Evolutionary conservation across 164 flowering plant genomes (phyloP), one percentile per base, ranked within the genome.

Genomic region (Nymphaea thermarum): DNA sequence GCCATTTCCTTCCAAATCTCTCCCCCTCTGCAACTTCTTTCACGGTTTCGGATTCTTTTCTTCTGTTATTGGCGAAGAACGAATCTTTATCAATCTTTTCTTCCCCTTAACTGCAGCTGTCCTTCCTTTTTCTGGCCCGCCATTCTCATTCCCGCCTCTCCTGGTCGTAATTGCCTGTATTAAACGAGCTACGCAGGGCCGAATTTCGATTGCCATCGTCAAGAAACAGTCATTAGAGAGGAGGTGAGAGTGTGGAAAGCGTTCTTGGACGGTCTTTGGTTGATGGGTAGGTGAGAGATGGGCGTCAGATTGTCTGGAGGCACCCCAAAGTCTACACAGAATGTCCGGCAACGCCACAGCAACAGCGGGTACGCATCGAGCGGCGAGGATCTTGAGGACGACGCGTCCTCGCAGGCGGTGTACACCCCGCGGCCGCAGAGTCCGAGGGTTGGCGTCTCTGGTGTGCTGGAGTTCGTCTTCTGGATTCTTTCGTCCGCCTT

Each of bases 401-500:
- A 44, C 25, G 60, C 65, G 7, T 59, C 59, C 16, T 43, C 47
- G 8, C 57, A 8, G 57, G 12, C 57, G 3, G 57, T 51, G 57
- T 15, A 51, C 3, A 15, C 57, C 3, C 14, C 57, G 3, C 57
- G 57, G 57, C 8, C 57, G 57, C 12, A 51, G 12, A 15, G 15
- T 15, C 12, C 12, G 14, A 51, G 57, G 14, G 57, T 51, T 51
- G 57, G 57, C 57, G 12, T 51, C 57, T 51, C 57, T 10, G 57
- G 57, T 15, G 57, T 51, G 57, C 14, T 86, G 71, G 96, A 90
- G 80, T 85, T 87, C 79, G 68, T 80, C 62, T 84, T 93, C 66
- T 90, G 98, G 98, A 77, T 93, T 75, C 91, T 83, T 44, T 93
- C 96, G 0, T 87, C 98, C 0, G 71, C 75, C 45, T 88, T 90